These are phyloP conservation scores for Penicillium maclennaniae DNA, from an alignment of 495 filamentous ascomycete species.

Conservation along the genomic window DNA sequence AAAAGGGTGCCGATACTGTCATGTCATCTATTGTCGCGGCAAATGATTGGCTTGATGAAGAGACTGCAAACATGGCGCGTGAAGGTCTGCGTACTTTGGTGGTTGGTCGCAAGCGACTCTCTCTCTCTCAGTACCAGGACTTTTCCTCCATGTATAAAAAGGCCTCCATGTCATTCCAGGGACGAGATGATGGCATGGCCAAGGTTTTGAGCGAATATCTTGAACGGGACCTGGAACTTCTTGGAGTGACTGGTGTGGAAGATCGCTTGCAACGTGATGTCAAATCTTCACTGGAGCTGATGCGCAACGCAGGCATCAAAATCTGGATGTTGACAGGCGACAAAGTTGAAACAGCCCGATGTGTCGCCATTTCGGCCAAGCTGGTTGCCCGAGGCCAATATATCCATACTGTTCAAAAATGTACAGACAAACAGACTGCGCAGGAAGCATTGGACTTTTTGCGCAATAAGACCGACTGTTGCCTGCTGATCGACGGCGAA, in stretches of 20 bases:
- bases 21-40: slow-evolving; percentile 91
- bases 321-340: slow-evolving; percentile 99
- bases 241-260: slow-evolving; percentile 96
- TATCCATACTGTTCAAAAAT: slow-evolving; percentile 88
- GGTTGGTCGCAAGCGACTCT: slow-evolving; percentile 80
- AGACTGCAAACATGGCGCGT: slow-evolving; percentile 97
- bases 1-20: slow-evolving; percentile 97
- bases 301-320: slow-evolving; percentile 98
- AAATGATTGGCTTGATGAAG: slow-evolving; percentile 98
- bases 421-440: slow-evolving; percentile 54
- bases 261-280: slow-evolving; percentile 95
- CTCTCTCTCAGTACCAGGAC: slow-evolving; percentile 67
- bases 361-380: slow-evolving; percentile 91
- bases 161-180: slow-evolving; percentile 73
- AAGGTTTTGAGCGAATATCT: slow-evolving; percentile 74
- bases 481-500: slow-evolving; percentile 92
- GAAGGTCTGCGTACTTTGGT: slow-evolving; percentile 95
- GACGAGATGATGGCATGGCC: slow-evolving; percentile 77
- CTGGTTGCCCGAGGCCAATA: slow-evolving; percentile 93
- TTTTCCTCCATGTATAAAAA: slow-evolving; percentile 73
- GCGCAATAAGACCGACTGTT: slow-evolving; percentile 80
- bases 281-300: slow-evolving; percentile 87
- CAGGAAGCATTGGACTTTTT: slow-evolving; percentile 85
- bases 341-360: slow-evolving; percentile 96
- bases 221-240: slow-evolving; percentile 82